Evolutionary conservation across 495 filamentous ascomycete genomes (phyloP), one percentile per base, ranked within the genome.

Genomic region (Hypomontagnella submonticulosa): DNA sequence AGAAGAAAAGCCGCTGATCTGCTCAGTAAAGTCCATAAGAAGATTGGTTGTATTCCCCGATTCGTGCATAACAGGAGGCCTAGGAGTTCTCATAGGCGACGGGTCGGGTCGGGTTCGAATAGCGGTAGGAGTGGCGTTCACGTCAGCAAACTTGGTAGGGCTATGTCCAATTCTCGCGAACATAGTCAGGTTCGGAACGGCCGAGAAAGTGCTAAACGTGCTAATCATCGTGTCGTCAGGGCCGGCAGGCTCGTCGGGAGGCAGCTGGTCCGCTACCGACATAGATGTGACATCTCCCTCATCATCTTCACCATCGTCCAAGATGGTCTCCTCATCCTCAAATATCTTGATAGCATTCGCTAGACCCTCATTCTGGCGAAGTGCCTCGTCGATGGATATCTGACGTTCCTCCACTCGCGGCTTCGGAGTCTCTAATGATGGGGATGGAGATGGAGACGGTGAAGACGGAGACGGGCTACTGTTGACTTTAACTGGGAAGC

Each of bases 1-100:
- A n/a, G 73, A 76, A 8, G 83, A 77, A 76, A 75, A 53, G 19
- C 51, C 59, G 15, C 60, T 82, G 67, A 93, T 82, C 66, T 93
- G 89, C 36, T 92, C 91, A 0, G 91, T 93, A 56, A 97, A 94
- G 71, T 99, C 94, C 53, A 97, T 84, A 27, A 98, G 83, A 30
- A 85, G 84, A 59, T 90, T 91, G n/a, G 87, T 88, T 7, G 86
- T 88, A 33, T 84, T 85, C 33, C 82, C 83, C 11, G 83, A 74
- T 0, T 74, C 72, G 19, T 65, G 64, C 67, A 51, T 74, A 42
- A 18, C 42, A 23, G 38, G 48, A 42, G 52, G 71, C 63, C 57
- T 78, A 70, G 90, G 88, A 1, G 90, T 90, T 52, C 88, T 84
- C 3, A 85, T 85, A 2, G 84, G 80, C 7, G 84, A 81, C 41